Percentiles rank a stretch among this genome's conserved stretches.
Conservation (phyloP, 1,284 basidiomycete genomes). For the Fomitiporia mediterranea region DNA sequence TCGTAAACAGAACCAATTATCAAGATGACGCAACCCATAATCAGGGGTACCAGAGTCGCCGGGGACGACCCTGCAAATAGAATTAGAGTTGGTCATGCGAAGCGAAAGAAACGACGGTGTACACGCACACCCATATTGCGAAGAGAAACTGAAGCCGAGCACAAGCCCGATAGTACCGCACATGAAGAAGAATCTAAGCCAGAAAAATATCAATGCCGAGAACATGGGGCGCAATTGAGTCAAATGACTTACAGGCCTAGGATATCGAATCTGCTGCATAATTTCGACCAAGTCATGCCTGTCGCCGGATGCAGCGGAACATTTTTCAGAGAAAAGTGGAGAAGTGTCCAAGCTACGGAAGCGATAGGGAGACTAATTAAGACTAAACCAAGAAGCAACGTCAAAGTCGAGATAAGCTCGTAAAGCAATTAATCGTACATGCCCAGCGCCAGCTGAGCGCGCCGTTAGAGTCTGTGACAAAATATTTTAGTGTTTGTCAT, state of each 20-base stretch:
- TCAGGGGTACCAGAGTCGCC: constrained; percentile 56
- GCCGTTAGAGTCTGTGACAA: constrained; percentile 24
- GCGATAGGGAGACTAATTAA: constrained; percentile 78
- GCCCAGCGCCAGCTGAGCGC: constrained; percentile 70
- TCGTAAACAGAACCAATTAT: constrained; percentile 61
- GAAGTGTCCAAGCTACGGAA: constrained; percentile 49
- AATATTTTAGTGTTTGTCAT: constrained; percentile 23
- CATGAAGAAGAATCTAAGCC: constrained; percentile 63
- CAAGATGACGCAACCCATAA: constrained; percentile 49
- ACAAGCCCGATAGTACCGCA: constrained; percentile 66
- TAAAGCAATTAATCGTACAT: constrained; percentile 46
- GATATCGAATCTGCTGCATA: constrained; percentile 63
- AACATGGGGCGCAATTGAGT: constrained; percentile 19
- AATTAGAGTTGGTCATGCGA: constrained; percentile 14
- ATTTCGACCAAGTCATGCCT: constrained; percentile 50
- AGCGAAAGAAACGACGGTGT: constrained; percentile 13
- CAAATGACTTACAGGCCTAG: constrained; percentile 56
- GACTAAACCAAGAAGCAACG: constrained; percentile 39
- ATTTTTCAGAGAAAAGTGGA: constrained; percentile 52
- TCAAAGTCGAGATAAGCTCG: constrained; percentile 7
- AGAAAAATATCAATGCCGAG: constrained; percentile 21
- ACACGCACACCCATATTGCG: constrained; percentile 60
- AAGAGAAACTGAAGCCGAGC: constrained; percentile 72
- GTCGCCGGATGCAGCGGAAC: constrained; percentile 43
- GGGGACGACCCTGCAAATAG: constrained; percentile 50